Evolutionary conservation across 108 stramenopile genomes (phyloP).

Genomic region (Hondaea fermentalgiana): DNA sequence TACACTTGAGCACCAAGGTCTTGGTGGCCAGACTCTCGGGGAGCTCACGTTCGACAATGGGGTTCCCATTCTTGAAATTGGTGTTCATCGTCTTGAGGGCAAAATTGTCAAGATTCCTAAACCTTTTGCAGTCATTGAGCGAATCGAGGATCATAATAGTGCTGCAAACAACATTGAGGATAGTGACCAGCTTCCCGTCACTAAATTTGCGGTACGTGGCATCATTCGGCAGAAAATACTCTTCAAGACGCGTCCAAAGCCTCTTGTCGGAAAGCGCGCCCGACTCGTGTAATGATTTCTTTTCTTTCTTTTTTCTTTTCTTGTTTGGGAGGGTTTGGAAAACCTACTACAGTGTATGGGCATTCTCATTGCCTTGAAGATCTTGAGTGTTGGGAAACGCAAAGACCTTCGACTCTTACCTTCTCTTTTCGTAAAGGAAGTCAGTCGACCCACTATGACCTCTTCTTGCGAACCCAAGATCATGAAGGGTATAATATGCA

Average conservation of each 20-base stretch:
- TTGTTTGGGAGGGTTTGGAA: too few relatives aligned
- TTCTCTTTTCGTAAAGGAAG: too few relatives aligned
- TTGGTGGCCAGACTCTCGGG: not conserved
- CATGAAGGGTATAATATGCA: not conserved
- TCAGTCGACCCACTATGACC: too few relatives aligned
- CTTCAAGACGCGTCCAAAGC: not conserved
- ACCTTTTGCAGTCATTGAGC: not conserved
- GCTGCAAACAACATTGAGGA: too few relatives aligned
- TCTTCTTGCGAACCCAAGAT: too few relatives aligned
- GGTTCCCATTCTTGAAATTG: not conserved
- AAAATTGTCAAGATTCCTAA: not conserved
- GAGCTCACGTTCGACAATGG: not conserved
- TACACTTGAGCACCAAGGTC: not conserved
- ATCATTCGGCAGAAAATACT: not conserved
- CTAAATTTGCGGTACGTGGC: not conserved
- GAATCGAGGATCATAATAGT: not conserved
- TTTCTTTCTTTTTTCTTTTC: too few relatives aligned
- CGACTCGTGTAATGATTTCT: not conserved
- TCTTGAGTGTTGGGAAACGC: too few relatives aligned
- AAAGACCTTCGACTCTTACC: too few relatives aligned
- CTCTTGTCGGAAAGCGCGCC: not conserved
- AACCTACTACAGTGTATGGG: not conserved
- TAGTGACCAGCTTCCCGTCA: too few relatives aligned
- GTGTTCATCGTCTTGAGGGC: not conserved
- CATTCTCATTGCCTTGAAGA: not conserved